phyloP scores from a whole-genome alignment of 1,284 basidiomycete species.

The Mycosarcoma mackinlayi region DNA sequence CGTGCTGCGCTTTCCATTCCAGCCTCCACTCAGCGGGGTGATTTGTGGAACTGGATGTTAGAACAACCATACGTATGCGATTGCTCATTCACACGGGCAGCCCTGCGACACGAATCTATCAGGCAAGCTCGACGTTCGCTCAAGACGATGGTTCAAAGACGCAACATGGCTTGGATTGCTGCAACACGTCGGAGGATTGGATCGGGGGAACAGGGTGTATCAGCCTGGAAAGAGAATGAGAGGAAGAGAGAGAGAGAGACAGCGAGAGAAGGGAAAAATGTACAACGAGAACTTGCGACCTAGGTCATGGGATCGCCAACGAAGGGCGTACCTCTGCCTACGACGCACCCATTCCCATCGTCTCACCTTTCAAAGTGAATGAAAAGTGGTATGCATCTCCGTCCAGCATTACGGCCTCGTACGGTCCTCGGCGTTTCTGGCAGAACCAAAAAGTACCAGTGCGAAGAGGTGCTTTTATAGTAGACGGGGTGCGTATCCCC shows the following conservation, averaged over 20 bases:
- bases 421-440: slow-evolving; percentile 44
- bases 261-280: slow-evolving; percentile 16
- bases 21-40: no score
- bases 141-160: no score
- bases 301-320: slow-evolving; percentile 45
- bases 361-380: slow-evolving; percentile 25
- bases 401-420: slow-evolving; percentile 58
- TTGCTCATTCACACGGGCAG: no score
- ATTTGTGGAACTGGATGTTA: no score
- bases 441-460: slow-evolving; percentile 32
- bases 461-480: slow-evolving; percentile 59
- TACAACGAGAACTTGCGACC: slow-evolving; percentile 57
- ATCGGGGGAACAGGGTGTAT: neutral
- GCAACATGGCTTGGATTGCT: no score
- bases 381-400: slow-evolving; percentile 44
- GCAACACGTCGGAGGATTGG: neutral
- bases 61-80: no score
- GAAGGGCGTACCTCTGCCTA: slow-evolving; percentile 39
- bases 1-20: no score
- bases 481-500: slow-evolving; percentile 52
- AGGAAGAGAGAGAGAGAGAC: neutral
- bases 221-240: neutral
- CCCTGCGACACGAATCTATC: no score
- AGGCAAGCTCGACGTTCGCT: no score
- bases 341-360: slow-evolving; percentile 58